Base-by-base conservation (phyloP, 2,329 filamentous ascomycete species). In the Cytospora paraplurivora region DNA sequence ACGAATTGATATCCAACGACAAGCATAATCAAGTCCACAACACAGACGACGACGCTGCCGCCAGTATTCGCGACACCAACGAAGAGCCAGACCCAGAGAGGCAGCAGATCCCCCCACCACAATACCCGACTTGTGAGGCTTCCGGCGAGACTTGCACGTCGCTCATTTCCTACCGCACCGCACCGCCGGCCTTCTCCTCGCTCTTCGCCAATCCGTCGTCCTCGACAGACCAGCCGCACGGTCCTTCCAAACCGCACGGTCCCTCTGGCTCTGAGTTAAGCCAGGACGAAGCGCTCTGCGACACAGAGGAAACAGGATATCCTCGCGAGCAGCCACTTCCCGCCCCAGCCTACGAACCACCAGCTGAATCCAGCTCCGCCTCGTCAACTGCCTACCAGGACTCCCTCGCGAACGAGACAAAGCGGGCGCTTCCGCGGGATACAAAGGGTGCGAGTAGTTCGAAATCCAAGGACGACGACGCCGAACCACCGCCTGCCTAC, bases 401-500 rank as follows among this genome's bases (percentile, higher is more conserved):
- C 70, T 77, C 80, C 63, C 77, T 83, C 68, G 86, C 87, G 68
- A 47, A 21, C 52, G 92, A 96, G 74, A 94, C 92, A 72, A 96
- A 97, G 78, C 88, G 89, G 71, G 91, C 88, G 58, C 87, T 96
- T 72, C 89, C 91, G n/a, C 83, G 81, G 70, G 93, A 96, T 76
- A 89, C 85, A 69, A 96, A 97, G 78, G 85, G 86, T 72, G 85
- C 89, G 51, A 69, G 68, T 71, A 85, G 88, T 44, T 88, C 88
- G 64, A 87, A 86, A 71, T 72, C 73, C 68, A 95, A 95, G 76
- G 86, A 85, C 75, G 85, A 89, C 75, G 94, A 98, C 79, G 85
- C 87, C 78, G 95, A 98, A 80, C 94, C 94, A 64, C 95, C 95
- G 66, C 95, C 95, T 64, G 94, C 95, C 63, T 99, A 99, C 77